phyloP scores from a whole-genome alignment of 129 eudicot species.

The Flaveria robusta region DNA sequence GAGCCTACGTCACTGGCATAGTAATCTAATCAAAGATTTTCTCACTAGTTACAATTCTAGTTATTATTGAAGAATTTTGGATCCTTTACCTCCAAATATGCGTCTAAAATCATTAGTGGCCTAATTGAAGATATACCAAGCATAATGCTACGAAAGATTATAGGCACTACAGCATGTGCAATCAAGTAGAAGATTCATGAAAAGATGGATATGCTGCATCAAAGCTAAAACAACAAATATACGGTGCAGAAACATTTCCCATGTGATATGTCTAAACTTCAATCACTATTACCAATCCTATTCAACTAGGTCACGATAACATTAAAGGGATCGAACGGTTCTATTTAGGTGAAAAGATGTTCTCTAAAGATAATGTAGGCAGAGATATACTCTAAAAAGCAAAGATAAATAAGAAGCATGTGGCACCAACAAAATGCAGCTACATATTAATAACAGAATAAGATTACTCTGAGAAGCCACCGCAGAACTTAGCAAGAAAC shows the following conservation, averaged over 20 bases:
- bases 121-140: background rate
- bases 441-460: background rate
- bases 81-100: conserved; percentile 3
- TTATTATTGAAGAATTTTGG: background rate
- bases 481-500: background rate
- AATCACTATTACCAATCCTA: background rate
- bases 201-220: background rate
- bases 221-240: conserved; percentile 19
- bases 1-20: background rate
- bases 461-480: conserved; percentile 16
- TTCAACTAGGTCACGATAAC: conserved; percentile 2
- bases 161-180: background rate
- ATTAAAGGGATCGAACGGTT: conserved; percentile 5
- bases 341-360: background rate
- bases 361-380: background rate
- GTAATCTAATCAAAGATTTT: background rate
- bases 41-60: background rate
- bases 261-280: background rate
- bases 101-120: background rate
- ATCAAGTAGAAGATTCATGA: conserved; percentile 3
- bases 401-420: conserved; percentile 3
- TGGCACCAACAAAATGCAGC: background rate
- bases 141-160: background rate
- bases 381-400: background rate
- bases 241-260: background rate